Conservation (phyloP, 192 early-diverging fungal species). For the Rhizoclosmatium globosum region DNA sequence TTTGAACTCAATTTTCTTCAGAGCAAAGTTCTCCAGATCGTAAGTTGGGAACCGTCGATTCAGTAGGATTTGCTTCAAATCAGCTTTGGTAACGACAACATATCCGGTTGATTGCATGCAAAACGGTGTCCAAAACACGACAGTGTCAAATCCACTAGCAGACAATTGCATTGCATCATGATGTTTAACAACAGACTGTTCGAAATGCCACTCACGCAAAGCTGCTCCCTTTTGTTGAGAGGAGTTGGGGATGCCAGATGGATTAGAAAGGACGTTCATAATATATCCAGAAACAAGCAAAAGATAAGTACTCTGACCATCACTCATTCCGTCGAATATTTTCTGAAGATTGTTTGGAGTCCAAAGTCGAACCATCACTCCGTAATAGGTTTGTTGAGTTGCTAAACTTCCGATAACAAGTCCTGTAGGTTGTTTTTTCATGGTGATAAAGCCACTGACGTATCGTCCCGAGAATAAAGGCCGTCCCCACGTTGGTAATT, state of each 20-base stretch:
- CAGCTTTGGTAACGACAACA: not conserved
- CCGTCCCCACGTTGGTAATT: slow-evolving; percentile 19
- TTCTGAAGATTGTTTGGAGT: slow-evolving; percentile 19
- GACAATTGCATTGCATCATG: slow-evolving; percentile 32
- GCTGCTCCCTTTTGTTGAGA: not conserved
- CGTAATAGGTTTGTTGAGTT: slow-evolving; percentile 16
- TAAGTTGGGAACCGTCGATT: not conserved
- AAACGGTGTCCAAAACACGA: slow-evolving; percentile 42
- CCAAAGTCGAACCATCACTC: slow-evolving; percentile 18
- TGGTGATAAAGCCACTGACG: slow-evolving; percentile 21
- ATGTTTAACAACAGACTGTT: slow-evolving; percentile 1
- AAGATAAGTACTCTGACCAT: not conserved
- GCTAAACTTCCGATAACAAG: not conserved
- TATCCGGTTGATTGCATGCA: slow-evolving; percentile 15
- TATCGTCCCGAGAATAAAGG: slow-evolving; percentile 16
- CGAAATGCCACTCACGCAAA: slow-evolving; percentile 15
- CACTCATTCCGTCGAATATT: not conserved
- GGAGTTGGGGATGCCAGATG: slow-evolving; percentile 20
- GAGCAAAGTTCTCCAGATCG: not conserved
- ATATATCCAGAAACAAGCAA: slow-evolving; percentile 8
- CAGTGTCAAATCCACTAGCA: not conserved
- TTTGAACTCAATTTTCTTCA: not conserved
- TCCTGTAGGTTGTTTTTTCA: not conserved
- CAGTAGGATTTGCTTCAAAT: slow-evolving; percentile 2
- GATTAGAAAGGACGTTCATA: slow-evolving; percentile 19